Percentiles rank a stretch among this genome's conserved stretches.
phyloP scores from a whole-genome alignment of 495 filamentous ascomycete species.

The Penicillium atrosanguineum region DNA sequence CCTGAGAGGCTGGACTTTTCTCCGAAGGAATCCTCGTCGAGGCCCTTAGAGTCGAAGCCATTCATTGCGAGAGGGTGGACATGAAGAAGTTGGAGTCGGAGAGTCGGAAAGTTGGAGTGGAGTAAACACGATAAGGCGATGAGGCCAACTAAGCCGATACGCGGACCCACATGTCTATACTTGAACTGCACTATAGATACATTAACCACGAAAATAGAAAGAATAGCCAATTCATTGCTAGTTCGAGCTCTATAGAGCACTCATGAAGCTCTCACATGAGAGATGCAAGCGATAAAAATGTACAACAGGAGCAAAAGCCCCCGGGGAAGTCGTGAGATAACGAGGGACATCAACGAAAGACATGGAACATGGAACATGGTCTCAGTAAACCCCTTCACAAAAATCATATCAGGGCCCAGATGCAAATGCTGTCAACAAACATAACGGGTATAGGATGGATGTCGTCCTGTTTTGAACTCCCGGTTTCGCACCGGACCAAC shows the following conservation, averaged over 20 bases:
- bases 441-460: conserved; percentile 46
- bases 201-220: neutral
- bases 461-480: conserved; percentile 23
- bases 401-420: conserved; percentile 32
- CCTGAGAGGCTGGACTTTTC: conserved; percentile 58
- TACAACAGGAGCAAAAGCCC: conserved; percentile 20
- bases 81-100: conserved; percentile 24
- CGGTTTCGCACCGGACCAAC: conserved; percentile 12
- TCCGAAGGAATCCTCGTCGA: conserved; percentile 78
- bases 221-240: conserved; percentile 11
- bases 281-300: conserved; percentile 31
- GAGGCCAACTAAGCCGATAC: conserved; percentile 41
- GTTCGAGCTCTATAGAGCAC: conserved; percentile 18
- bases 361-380: conserved; percentile 7
- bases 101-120: conserved; percentile 4
- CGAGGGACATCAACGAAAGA: conserved; percentile 24
- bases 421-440: conserved; percentile 37
- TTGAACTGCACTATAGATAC: neutral
- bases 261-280: conserved; percentile 15
- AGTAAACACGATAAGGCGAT: conserved; percentile 26
- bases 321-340: conserved; percentile 20
- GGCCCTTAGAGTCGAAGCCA: conserved; percentile 65
- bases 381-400: conserved; percentile 25
- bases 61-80: conserved; percentile 53
- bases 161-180: conserved; percentile 5